Evolutionary conservation across 139 green algal species (phyloP).

Genomic region (Chara braunii): DNA sequence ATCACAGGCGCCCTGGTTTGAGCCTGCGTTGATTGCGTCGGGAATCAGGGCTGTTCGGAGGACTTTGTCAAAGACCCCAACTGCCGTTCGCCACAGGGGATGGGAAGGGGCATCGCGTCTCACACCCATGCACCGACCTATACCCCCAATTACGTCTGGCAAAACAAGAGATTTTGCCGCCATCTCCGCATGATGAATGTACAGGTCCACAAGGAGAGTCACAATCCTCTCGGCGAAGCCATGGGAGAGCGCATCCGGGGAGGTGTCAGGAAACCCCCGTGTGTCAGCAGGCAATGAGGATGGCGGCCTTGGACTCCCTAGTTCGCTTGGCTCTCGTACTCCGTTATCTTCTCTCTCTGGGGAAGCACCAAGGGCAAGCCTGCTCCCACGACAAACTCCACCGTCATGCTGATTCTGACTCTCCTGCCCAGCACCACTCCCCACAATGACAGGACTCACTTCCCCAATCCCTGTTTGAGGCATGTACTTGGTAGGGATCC

Average conservation of each 20-base stretch:
- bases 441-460: neutral
- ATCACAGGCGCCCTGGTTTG: too few species aligned
- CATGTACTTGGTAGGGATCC: conserved; percentile 11
- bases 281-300: too few species aligned
- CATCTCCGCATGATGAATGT: neutral
- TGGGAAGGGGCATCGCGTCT: conserved; percentile 11
- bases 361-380: too few species aligned
- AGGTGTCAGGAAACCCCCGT: conserved; percentile 22
- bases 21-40: too few species aligned
- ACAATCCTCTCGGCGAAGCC: conserved; percentile 21
- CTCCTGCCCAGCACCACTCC: neutral
- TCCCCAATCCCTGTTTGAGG: neutral
- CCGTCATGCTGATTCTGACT: too few species aligned
- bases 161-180: conserved; percentile 1
- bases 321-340: too few species aligned
- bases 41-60: conserved; percentile 7
- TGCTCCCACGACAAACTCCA: too few species aligned
- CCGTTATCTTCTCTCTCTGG: too few species aligned
- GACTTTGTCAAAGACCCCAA: conserved; percentile 7
- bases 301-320: neutral
- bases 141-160: conserved; percentile 24
- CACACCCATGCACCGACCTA: conserved; percentile 31
- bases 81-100: conserved; percentile 27
- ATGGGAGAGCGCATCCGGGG: conserved; percentile 20
- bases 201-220: conserved; percentile 23